These are phyloP conservation scores for Amanita thiersii DNA, from an alignment of 768 basidiomycete genomes.

Conservation along the genomic window DNA sequence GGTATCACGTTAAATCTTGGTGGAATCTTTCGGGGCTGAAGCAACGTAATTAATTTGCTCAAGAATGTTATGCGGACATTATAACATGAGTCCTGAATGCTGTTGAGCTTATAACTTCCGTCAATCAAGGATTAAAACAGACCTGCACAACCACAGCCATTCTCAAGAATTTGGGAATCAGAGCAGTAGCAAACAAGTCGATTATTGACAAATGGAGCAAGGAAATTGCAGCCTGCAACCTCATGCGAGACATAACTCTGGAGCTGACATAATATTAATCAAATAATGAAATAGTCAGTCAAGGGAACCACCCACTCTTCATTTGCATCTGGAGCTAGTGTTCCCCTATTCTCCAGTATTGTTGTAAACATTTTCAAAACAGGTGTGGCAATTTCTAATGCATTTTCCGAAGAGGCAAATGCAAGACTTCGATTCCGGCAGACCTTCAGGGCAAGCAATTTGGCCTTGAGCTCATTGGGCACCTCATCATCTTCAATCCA, in stretches of 20 bases:
- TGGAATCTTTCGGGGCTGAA: slow-evolving; percentile 59
- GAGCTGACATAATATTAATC: slow-evolving; percentile 28
- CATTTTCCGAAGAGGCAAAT: slow-evolving; percentile 48
- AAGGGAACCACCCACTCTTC: slow-evolving; percentile 38
- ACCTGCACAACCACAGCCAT: slow-evolving; percentile 78
- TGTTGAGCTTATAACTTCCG: slow-evolving; percentile 2
- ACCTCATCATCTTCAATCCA: slow-evolving; percentile 72
- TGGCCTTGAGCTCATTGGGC: slow-evolving; percentile 51
- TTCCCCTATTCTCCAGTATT: slow-evolving; percentile 63
- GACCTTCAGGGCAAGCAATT: slow-evolving; percentile 71
- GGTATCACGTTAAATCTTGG: slow-evolving; percentile 76
- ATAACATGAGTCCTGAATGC: slow-evolving; percentile 72
- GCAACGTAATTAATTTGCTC: slow-evolving; percentile 57
- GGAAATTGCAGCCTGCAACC: slow-evolving; percentile 76
- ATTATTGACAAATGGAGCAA: slow-evolving; percentile 70
- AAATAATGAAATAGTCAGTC: not conserved
- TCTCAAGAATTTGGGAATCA: slow-evolving; percentile 55
- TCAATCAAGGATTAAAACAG: slow-evolving; percentile 13
- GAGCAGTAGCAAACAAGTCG: slow-evolving; percentile 44
- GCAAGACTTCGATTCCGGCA: slow-evolving; percentile 75
- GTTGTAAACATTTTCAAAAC: slow-evolving; percentile 70
- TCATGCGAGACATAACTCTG: slow-evolving; percentile 65
- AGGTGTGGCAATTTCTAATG: slow-evolving; percentile 62
- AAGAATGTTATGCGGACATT: slow-evolving; percentile 78
- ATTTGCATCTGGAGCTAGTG: slow-evolving; percentile 33